Conservation (phyloP, 2,329 filamentous ascomycete species). For the Fusarium protoensiforme region DNA sequence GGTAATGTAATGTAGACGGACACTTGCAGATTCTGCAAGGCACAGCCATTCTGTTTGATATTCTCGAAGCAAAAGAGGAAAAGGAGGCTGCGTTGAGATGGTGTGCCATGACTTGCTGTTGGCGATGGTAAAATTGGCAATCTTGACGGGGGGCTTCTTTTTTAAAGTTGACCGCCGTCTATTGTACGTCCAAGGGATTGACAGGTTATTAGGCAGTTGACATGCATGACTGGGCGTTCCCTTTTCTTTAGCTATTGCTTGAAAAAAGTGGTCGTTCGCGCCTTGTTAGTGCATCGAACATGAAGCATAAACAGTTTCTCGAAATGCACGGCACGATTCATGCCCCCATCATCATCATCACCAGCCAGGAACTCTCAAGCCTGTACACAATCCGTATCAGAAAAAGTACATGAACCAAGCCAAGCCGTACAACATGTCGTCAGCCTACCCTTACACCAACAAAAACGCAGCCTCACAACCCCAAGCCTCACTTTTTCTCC, state of each 20-base stretch:
- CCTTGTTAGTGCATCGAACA: background rate
- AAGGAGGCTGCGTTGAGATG: background rate
- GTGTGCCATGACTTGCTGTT: background rate
- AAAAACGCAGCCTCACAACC: background rate
- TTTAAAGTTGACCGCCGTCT: background rate
- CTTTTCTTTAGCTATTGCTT: background rate
- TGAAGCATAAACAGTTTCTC: background rate
- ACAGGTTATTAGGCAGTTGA: background rate
- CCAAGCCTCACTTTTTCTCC: background rate
- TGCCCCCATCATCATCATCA: background rate
- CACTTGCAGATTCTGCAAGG: slow-evolving; percentile 9
- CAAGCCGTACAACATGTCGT: background rate
- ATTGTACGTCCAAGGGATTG: background rate
- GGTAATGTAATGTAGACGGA: background rate
- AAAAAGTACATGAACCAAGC: background rate
- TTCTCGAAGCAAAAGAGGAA: background rate
- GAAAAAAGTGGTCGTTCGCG: background rate
- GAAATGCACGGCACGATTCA: background rate
- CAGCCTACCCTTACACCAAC: background rate
- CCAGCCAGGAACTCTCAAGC: no score
- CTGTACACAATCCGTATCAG: background rate
- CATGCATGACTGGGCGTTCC: background rate
- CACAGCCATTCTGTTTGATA: background rate
- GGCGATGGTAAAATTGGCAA: background rate
- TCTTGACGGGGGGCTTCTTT: background rate